Evolutionary conservation across 2,329 filamentous ascomycete genomes (phyloP), one percentile per base, ranked within the genome.

Genomic region (Fusarium buxicola): DNA sequence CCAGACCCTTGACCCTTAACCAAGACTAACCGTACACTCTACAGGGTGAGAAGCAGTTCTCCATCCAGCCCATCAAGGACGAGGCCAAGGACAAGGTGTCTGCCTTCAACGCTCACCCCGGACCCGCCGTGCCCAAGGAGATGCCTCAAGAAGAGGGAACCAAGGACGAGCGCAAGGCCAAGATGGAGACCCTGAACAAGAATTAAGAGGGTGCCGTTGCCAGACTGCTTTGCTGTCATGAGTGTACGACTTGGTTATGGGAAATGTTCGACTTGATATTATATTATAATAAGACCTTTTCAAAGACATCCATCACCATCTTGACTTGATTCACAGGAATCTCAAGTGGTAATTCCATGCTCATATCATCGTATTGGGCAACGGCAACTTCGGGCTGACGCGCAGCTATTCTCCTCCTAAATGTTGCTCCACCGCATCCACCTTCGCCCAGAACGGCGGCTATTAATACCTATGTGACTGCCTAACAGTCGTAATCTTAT

Each of bases 91-190:
- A 77, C 69, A 81, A 82, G 73, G 81, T 86, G 70, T 77, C 80
- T 50, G 78, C 83, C 31, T 80, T 84, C 71, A 73, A 81, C 53
- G 86, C 86, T 15, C 78, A 84, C 47, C 86, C 86, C 11, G 87
- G 87, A 30, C 87, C 87, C 13, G 86, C 78, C 25, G 68, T 87
- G 24, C 78, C 84, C 15, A 75, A 85, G 61, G 79, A 82, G 58
- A 82, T 87, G 77, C 81, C 81, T 13, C 76, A 76, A 30, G 73
- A 83, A 46, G 85, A 89, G 77, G 87, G 86, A 13, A 86, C 84
- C 56, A 90, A 89, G 76, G 89, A 90, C 73, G 89, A 92, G 70
- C 84, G 89, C 50, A 79, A 83, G 70, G 86, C 84, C 11, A 88
- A 86, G 74, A 87, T 86, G 59, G 79, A 87, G 73, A 86, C 85